These are phyloP conservation scores for Pseudopyrenochaeta lycopersici DNA, from an alignment of 2,329 filamentous ascomycete genomes.

Conservation along the genomic window DNA sequence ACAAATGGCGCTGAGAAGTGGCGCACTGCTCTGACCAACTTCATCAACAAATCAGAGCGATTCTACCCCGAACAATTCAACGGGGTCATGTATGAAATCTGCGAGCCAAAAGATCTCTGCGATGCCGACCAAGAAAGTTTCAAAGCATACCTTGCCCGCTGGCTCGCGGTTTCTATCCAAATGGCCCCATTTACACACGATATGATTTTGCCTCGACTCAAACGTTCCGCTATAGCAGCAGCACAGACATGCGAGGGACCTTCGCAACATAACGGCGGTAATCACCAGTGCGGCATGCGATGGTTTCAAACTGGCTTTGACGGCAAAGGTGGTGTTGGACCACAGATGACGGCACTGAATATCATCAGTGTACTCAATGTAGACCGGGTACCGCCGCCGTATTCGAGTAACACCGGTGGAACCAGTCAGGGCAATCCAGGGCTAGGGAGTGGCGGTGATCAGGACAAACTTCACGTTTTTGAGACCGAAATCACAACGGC, in stretches of 20 bases:
- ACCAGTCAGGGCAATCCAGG: constrained; percentile 57
- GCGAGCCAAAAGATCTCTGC: constrained; percentile 53
- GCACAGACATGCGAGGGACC: constrained; percentile 62
- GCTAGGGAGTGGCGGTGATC: constrained; percentile 44
- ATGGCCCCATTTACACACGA: constrained; percentile 65
- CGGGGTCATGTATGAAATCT: constrained; percentile 54
- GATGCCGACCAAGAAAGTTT: constrained; percentile 56
- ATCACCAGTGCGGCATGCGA: constrained; percentile 51
- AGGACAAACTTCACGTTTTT: constrained; percentile 26
- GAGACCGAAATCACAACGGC: constrained; percentile 40
- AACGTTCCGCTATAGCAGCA: constrained; percentile 63
- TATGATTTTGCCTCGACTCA: constrained; percentile 62
- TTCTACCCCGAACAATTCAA: constrained; percentile 51
- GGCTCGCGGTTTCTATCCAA: constrained; percentile 64
- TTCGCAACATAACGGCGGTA: constrained; percentile 47
- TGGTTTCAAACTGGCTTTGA: constrained; percentile 56
- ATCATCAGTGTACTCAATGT: constrained; percentile 59
- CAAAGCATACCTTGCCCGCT: constrained; percentile 57
- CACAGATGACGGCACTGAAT: constrained; percentile 66
- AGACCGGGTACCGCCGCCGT: constrained; percentile 49
- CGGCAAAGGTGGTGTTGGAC: constrained; percentile 60
- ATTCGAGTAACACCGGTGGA: constrained; percentile 61
- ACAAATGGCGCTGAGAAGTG: constrained; percentile 48
- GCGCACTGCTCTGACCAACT: constrained; percentile 37
- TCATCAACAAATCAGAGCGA: constrained; percentile 41